Base-by-base conservation (phyloP, 202 grass and related monocot species). In the Carex sylvatica region DNA sequence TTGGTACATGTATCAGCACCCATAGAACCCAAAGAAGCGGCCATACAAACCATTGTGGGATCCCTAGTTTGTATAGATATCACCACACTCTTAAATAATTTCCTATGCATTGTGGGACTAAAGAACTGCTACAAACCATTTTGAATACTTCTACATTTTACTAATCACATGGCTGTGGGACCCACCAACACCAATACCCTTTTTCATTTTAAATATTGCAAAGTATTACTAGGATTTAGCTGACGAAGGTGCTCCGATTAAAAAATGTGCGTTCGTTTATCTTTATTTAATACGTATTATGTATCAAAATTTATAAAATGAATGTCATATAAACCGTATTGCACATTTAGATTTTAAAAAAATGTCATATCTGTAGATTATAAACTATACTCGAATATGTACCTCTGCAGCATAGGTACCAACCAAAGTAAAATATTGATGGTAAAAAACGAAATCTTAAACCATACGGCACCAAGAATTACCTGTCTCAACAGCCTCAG, bases 401-500 rank as follows among this genome's bases (percentile, higher is more conserved):
- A 72, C 13, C 42, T 23, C 0, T 72, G 69, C 69, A 72, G 69
- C 68, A 49, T 2, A 71, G 10, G 16, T 70, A 72, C n/a, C 70
- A 82, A 55, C 11, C 31, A n/a, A 59, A 74, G 4, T 22, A 38
- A 44, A n/a, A n/a, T n/a, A n/a, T n/a, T n/a, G n/a, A n/a, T n/a
- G n/a, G n/a, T n/a, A n/a, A n/a, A n/a, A n/a, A n/a, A n/a, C n/a
- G n/a, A n/a, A n/a, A 81, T 65, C 44, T 16, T 19, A 1, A 47
- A 51, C 20, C 3, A 58, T 56, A 40, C 68, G 31, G 33, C 9
- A 54, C 30, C 55, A 13, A 30, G 14, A 28, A 35, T 35, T 5
- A 35, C 33, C 33, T 35, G 92, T 97, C 90, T 97, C 94, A 11
- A 97, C 90, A 83, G 94, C 90, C 86, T 94, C 94, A n/a, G 79